Base-by-base conservation (phyloP, 2,329 filamentous ascomycete genomes). In the Dactylellina leptospora region DNA sequence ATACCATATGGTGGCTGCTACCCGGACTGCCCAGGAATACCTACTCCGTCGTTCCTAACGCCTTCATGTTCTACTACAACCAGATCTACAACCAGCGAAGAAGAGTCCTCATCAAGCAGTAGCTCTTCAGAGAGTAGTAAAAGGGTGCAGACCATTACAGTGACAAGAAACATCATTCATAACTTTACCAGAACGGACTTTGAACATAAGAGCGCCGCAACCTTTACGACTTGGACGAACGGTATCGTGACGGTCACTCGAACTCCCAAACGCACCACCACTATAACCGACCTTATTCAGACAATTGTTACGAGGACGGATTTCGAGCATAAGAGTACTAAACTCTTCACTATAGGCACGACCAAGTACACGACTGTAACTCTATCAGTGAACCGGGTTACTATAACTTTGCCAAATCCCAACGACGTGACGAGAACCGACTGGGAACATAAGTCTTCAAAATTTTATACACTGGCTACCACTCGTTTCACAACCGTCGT, bases 1-100 rank as follows among this genome's bases (percentile, higher is more conserved):
- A 18, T 51, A 30, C 25, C 4, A 20, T 51, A 30, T 16, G 47
- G 47, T 22, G 47, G 47, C 23, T 51, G 47, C n/a, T 30, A 33
- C 47, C 2, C 47, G 16, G 47, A 16, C 47, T 51, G 47, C 11
- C 47, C 47, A 9, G 47, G 47, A 1, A 33, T 51, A 18, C 25
- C 25, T 1, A 30, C 25, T 9, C 9, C 25, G 10, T n/a, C 10
- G 4, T 44, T 48, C 42, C 23, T 60, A 18, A 11, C 22, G 25
- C 23, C 47, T 2, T 4, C 8, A 11, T 51, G 47, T 33, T 9
- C 30, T 9, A 30, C 25, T 6, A 30, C 25, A 33, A 30, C 23
- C 6, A 30, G 11, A 13, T 8, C 16, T 9, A n/a, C 22, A 1
- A 51, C 47, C 25, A 30, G 13, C 42, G 16, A 47, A 25, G 4